These are phyloP conservation scores for Ambrosia hybrid DNA, from an alignment of 140 eudicot genomes.

Conservation along the genomic window DNA sequence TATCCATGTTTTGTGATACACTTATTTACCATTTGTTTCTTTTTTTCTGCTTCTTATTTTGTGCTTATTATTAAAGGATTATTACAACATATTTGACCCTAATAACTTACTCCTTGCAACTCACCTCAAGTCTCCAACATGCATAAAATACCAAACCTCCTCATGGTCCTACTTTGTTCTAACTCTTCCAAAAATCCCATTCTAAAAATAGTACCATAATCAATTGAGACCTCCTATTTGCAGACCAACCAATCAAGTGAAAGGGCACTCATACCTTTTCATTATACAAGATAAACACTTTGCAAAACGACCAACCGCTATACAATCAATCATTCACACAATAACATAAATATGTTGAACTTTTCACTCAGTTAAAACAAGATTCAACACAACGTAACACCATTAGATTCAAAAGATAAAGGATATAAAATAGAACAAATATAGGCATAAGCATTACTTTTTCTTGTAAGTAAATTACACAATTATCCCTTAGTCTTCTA, in stretches of 20 bases:
- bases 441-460: background rate
- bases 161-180: constrained; percentile 1
- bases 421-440: no score
- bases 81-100: background rate
- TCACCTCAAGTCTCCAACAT: background rate
- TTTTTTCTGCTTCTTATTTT: no score
- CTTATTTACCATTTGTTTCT: no score
- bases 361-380: background rate
- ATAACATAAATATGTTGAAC: background rate
- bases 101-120: background rate
- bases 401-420: background rate
- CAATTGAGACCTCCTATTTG: background rate
- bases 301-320: background rate
- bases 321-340: background rate
- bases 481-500: background rate
- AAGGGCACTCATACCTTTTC: background rate
- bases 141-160: background rate
- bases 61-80: background rate
- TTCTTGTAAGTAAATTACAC: background rate
- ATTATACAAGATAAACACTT: background rate
- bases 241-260: background rate
- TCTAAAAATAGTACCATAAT: background rate
- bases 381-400: background rate
- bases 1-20: no score
- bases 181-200: background rate